These are phyloP conservation scores for Paraurostyla sp. DNA, from an alignment of 73 alveolate genomes.

Conservation along the genomic window DNA sequence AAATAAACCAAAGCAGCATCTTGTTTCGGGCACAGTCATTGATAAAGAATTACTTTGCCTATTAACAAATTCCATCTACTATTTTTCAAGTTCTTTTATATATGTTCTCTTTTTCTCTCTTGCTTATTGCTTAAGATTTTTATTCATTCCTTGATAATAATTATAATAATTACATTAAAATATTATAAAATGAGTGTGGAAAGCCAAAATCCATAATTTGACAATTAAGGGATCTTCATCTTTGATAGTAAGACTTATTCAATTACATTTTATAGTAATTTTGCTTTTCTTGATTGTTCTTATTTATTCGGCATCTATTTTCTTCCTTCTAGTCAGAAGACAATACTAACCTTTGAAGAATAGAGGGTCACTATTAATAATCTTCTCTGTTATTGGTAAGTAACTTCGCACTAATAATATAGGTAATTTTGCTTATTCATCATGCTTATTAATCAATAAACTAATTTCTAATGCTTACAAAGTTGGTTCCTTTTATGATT, in stretches of 20 bases:
- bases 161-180: not conserved
- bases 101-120: conserved; percentile 12
- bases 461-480: conserved; percentile 3
- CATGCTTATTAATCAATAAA: not conserved
- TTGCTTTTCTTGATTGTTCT: not conserved
- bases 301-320: conserved; percentile 21
- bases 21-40: not conserved
- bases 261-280: not conserved
- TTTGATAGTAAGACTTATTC: conserved; percentile 22
- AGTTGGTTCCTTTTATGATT: conserved; percentile 44
- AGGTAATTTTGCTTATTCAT: conserved; percentile 10
- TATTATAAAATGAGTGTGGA: not conserved
- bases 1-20: conserved; percentile 26
- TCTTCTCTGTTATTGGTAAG: conserved; percentile 16
- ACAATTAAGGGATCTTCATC: conserved; percentile 3
- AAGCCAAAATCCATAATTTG: not conserved
- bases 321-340: conserved; percentile 8
- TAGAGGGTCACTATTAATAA: conserved; percentile 12
- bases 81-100: conserved; percentile 4
- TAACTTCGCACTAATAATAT: not conserved
- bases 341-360: conserved; percentile 30
- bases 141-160: not conserved
- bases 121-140: not conserved
- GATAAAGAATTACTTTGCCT: not conserved
- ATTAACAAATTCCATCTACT: not conserved